Percentiles rank a stretch among this genome's conserved stretches.
These are phyloP conservation scores for Herpetomonas samuelpessoai DNA, from an alignment of 208 protist genomes.

Conservation along the genomic window DNA sequence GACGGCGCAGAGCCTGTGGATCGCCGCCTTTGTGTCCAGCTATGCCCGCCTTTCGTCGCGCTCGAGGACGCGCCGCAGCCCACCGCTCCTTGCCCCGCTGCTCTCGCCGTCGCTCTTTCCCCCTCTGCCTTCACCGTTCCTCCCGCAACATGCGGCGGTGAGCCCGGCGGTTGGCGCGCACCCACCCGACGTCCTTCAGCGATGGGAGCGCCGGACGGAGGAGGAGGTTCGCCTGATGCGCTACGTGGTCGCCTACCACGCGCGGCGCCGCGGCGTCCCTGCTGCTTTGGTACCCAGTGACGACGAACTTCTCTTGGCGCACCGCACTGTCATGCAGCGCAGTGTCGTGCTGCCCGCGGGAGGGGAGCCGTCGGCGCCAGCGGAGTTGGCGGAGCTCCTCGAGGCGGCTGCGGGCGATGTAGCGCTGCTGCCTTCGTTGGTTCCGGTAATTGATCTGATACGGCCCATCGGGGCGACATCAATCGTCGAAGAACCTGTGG, in stretches of 20 bases:
- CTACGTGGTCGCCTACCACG: slow-evolving; percentile 41
- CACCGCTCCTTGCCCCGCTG: slow-evolving; percentile 27
- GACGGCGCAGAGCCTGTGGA: slow-evolving; percentile 41
- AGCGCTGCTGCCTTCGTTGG: slow-evolving; percentile 63
- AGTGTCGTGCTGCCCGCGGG: slow-evolving; percentile 62
- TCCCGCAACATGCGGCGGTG: slow-evolving; percentile 5
- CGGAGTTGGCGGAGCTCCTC: slow-evolving; percentile 61
- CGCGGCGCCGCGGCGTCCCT: slow-evolving; percentile 16
- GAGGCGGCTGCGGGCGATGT: slow-evolving; percentile 31
- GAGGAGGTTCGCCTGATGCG: slow-evolving; percentile 28
- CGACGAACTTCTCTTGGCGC: slow-evolving; percentile 34
- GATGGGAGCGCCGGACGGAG: slow-evolving; percentile 14
- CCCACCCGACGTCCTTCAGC: slow-evolving; percentile 6
- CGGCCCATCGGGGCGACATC: slow-evolving; percentile 10
- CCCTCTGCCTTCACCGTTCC: slow-evolving; percentile 34
- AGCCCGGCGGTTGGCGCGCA: slow-evolving; percentile 21
- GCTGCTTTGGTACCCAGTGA: slow-evolving; percentile 16
- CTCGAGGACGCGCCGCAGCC: no score
- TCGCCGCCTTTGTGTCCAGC: slow-evolving; percentile 37
- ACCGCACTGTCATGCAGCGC: slow-evolving; percentile 61
- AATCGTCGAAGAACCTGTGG: neutral
- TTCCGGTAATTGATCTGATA: slow-evolving; percentile 78
- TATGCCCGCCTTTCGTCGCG: slow-evolving; percentile 8
- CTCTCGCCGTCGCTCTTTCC: slow-evolving; percentile 25
- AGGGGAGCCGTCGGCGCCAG: slow-evolving; percentile 69